Percentiles rank a stretch among this genome's conserved stretches.
phyloP scores from a whole-genome alignment of 495 filamentous ascomycete species.

The Neurospora sp. region DNA sequence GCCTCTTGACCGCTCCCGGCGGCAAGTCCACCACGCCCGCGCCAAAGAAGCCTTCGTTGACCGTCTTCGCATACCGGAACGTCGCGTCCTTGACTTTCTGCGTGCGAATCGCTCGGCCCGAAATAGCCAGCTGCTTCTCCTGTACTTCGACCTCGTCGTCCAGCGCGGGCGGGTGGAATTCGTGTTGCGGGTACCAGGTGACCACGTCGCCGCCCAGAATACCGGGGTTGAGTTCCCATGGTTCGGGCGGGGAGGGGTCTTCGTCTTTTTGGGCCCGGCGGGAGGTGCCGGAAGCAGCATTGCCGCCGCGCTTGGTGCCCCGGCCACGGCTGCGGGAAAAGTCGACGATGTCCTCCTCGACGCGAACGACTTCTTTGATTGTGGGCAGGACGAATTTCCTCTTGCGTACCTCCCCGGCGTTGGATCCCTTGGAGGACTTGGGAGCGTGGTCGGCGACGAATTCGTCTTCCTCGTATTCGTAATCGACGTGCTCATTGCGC shows the following conservation, averaged over 20 bases:
- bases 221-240: constrained; percentile 41
- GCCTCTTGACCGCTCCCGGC: constrained; percentile 66
- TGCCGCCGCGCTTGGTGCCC: neutral
- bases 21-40: constrained; percentile 82
- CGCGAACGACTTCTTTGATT: constrained; percentile 67
- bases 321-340: neutral
- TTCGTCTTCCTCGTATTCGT: constrained; percentile 44
- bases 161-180: constrained; percentile 26
- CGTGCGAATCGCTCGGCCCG: constrained; percentile 62
- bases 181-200: constrained; percentile 38
- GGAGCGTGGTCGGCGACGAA: neutral
- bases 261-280: constrained; percentile 21
- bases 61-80: constrained; percentile 80
- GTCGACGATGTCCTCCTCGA: constrained; percentile 45
- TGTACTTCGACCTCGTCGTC: constrained; percentile 39
- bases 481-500: constrained; percentile 72
- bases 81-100: constrained; percentile 61
- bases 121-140: constrained; percentile 64
- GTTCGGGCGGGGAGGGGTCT: constrained; percentile 39
- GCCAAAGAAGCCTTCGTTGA: constrained; percentile 75
- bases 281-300: neutral
- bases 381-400: constrained; percentile 47
- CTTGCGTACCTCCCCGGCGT: constrained; percentile 3
- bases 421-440: constrained; percentile 15
- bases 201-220: constrained; percentile 35